Base-by-base conservation (phyloP, 768 basidiomycete species). In the Lactifluus pinguis region DNA sequence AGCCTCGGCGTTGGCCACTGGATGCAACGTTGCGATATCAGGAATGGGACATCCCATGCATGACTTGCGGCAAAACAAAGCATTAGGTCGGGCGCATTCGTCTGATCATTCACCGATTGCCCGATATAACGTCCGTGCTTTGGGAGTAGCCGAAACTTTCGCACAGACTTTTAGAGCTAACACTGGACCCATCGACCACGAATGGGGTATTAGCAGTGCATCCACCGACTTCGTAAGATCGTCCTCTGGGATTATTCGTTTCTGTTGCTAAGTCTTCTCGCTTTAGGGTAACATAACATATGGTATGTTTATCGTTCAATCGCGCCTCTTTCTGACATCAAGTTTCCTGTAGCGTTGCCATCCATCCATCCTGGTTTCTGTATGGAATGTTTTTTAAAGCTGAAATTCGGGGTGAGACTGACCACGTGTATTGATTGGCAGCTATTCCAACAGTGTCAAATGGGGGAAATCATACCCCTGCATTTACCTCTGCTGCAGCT, bases 201-300 rank as follows among this genome's bases (percentile, higher is more conserved):
- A 80, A 61, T 84, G 81, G 78, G 84, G 88, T 48, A 86, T 86
- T 66, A 72, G 75, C 6, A 78, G 78, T 49, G 89, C 87, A 13
- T 92, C 88, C 5, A 92, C 90, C 3, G 90, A 92, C 69, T 92
- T 92, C 64, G 90, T 90, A 66, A 75, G 86, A 74, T 6, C 15
- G 25, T 8, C 50, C 39, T 42, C 17, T 41, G 42, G 53, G 34
- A 8, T 19, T n/a, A 59, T 11, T 42, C 3, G 25, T 32, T 38
- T 39, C 5, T 39, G 11, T 32, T 34, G 19, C 21, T 54, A 41
- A 63, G 19, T 30, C 10, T 57, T 6, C 19, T 34, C 51, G 14
- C 53, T 52, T 21, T 53, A 88, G 87, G 87, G 87, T 29, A 89
- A 90, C 68, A 76, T 92, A 29, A 85, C 83, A 5, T 88, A 92